Conservation (phyloP, 345 rosid species). For the Angophora floribunda region DNA sequence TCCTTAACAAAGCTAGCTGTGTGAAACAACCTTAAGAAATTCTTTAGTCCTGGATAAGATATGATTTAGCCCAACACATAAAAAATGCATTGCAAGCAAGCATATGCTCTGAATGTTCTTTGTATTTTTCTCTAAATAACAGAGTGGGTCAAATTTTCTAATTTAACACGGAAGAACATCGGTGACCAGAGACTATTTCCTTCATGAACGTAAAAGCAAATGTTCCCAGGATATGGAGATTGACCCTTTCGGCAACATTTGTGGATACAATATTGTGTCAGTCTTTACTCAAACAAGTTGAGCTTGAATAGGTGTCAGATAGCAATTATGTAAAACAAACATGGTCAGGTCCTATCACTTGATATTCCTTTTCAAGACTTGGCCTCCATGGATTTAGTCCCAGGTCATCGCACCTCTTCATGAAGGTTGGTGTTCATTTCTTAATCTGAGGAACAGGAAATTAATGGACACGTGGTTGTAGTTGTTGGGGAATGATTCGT, state of each 20-base stretch:
- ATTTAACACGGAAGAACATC: background rate
- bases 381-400: background rate
- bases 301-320: background rate
- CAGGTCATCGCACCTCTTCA: background rate
- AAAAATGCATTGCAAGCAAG: background rate
- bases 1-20: background rate
- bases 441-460: background rate
- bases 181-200: background rate
- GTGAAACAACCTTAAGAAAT: background rate
- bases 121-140: background rate
- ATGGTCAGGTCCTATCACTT: background rate
- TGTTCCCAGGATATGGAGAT: background rate
- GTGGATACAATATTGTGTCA: background rate
- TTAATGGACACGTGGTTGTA: background rate
- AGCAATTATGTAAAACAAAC: background rate
- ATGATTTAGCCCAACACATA: background rate
- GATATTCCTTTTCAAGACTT: background rate
- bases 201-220: background rate
- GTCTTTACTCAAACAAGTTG: background rate
- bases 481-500: background rate
- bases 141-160: background rate
- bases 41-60: background rate
- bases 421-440: background rate
- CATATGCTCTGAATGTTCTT: background rate
- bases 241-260: background rate